Base-by-base conservation (phyloP, 2,329 filamentous ascomycete genomes). In the Lachnellula willkommii region DNA sequence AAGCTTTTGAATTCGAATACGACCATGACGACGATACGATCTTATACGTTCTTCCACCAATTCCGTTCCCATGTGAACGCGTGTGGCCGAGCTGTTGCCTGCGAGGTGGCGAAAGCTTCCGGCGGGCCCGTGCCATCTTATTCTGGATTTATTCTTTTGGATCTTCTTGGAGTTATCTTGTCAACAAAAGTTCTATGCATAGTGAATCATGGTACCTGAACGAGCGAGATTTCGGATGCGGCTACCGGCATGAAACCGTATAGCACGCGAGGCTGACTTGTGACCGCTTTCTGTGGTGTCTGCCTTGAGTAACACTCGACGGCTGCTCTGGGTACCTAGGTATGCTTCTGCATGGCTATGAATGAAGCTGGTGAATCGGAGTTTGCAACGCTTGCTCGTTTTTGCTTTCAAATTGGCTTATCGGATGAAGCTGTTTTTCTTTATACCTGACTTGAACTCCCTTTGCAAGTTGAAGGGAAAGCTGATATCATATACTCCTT, bases 51-150 rank as follows among this genome's bases (percentile, higher is more conserved):
- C 37, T 36, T 26, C 22, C n/a, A 37, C 12, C 42, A 11, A 5
- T 24, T n/a, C 42, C 28, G 28, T 45, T 45, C n/a, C 20, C 42
- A n/a, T 20, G n/a, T 17, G n/a, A 24, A 12, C 22, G 42, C 20
- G 20, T 47, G 52, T 53, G 45, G 52, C 45, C 47, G 45, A n/a
- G 35, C 36, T 36, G 17, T 48, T 53, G 43, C 43, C 51, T 45
- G 28, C 52, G n/a, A 22, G 22, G 43, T 47, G 52, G 42, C 32
- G 47, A 53, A 47, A 47, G 22, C 15, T 32, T 42, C 20, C 14
- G 17, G 40, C 15, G n/a, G 14, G 40, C 14, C 50, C 24, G 50
- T n/a, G 24, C 50, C 37, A 17, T 52, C 28, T 35, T 22, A 14
- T 51, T 51, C 35, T 43, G 20, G 39, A 35, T 35, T 32, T 52